These are phyloP conservation scores for Rubroshorea leprosula DNA, from an alignment of 345 rosid species.

Conservation along the genomic window DNA sequence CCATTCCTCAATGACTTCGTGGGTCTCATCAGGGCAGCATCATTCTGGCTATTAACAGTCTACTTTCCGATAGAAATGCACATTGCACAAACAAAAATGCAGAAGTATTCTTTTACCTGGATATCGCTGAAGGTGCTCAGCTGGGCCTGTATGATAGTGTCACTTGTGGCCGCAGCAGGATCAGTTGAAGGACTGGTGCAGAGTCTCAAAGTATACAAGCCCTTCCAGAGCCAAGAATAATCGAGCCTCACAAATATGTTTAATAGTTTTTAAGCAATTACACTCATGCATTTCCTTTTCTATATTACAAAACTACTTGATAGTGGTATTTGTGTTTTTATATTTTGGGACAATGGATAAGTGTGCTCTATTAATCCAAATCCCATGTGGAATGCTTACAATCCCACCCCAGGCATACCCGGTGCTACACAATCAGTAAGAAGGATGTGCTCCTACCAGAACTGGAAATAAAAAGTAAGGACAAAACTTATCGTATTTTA, in stretches of 20 bases:
- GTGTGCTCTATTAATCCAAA: no score
- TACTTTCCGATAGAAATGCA: constrained; percentile 85
- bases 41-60: no score
- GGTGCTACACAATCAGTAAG: no score
- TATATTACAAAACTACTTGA: constrained; percentile 6
- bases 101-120: constrained; percentile 57
- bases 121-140: constrained; percentile 51
- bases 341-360: no score
- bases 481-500: no score
- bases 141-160: constrained; percentile 48
- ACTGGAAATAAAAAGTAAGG: background rate
- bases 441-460: no score
- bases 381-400: no score
- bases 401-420: no score
- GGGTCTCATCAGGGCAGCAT: constrained; percentile 68
- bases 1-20: constrained; percentile 87
- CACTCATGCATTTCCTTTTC: constrained; percentile 11
- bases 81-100: constrained; percentile 45
- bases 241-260: background rate
- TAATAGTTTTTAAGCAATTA: constrained; percentile 8
- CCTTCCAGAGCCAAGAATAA: constrained; percentile 34
- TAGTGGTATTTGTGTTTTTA: no score
- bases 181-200: constrained; percentile 55
- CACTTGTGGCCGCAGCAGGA: constrained; percentile 57
- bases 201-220: constrained; percentile 56